phyloP scores from a whole-genome alignment of 2,329 filamentous ascomycete species.

The Penicillium griseofulvum region DNA sequence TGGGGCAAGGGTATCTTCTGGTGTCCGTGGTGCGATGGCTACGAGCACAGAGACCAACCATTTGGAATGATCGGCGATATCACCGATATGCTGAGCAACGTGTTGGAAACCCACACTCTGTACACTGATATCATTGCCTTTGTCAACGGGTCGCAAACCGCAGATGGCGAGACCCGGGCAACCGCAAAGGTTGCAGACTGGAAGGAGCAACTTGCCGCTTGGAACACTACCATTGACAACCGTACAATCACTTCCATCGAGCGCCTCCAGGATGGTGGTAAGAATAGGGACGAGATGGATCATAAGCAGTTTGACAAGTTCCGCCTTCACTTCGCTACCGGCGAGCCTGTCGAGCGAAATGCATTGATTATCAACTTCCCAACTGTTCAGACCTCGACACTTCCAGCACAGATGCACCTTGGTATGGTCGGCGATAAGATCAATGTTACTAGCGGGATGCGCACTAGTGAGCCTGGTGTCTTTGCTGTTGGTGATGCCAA shows the following conservation, averaged over 20 bases:
- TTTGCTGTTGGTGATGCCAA: conserved; percentile 62
- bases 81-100: conserved; percentile 44
- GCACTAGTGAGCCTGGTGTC: conserved; percentile 55
- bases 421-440: conserved; percentile 47
- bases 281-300: conserved; percentile 26
- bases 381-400: conserved; percentile 47
- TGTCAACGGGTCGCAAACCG: conserved; percentile 59
- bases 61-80: conserved; percentile 55
- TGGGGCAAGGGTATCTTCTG: conserved; percentile 62
- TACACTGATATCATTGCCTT: conserved; percentile 58
- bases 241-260: conserved; percentile 51
- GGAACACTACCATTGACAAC: conserved; percentile 57
- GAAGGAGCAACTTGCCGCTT: conserved; percentile 49
- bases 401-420: conserved; percentile 52
- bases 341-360: conserved; percentile 46
- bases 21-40: conserved; percentile 65
- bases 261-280: conserved; percentile 42
- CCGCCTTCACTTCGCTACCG: conserved; percentile 52
- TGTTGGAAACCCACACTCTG: conserved; percentile 55
- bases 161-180: conserved; percentile 40
- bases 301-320: conserved; percentile 55
- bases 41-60: conserved; percentile 59
- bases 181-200: conserved; percentile 47
- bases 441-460: conserved; percentile 44
- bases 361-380: conserved; percentile 55